A percentile compares a stretch with the other conserved stretches of the same genome.
Conservation (phyloP, 305 asterid genomes). For the Coffea humblotiana region DNA sequence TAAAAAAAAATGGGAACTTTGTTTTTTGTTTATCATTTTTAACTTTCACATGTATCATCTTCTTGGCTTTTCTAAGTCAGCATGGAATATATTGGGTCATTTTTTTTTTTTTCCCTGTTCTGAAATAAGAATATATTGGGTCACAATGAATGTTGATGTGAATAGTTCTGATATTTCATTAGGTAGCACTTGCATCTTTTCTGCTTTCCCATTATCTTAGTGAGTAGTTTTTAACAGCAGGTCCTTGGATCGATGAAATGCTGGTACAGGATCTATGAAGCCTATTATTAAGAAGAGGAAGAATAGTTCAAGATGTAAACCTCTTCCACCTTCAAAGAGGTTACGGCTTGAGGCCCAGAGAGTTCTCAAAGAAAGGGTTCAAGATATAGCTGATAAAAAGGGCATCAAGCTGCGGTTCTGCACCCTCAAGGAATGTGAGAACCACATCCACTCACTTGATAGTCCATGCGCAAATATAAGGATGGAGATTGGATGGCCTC, state of each 20-base stretch:
- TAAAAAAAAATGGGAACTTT: neutral
- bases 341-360: slow-evolving; percentile 95
- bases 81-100: neutral
- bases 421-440: slow-evolving; percentile 92
- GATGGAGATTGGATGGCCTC: slow-evolving; percentile 99
- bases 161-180: neutral
- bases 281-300: slow-evolving; percentile 61
- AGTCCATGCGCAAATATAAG: slow-evolving; percentile 81
- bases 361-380: slow-evolving; percentile 96
- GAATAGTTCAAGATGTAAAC: slow-evolving; percentile 63
- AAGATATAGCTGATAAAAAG: slow-evolving; percentile 94
- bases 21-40: neutral
- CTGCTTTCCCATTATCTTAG: slow-evolving; percentile 43
- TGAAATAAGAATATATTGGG: neutral
- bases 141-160: neutral
- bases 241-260: slow-evolving; percentile 81
- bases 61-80: neutral
- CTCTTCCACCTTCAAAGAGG: slow-evolving; percentile 98
- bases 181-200: neutral
- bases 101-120: too few relatives aligned
- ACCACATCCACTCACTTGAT: slow-evolving; percentile 76
- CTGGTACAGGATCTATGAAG: slow-evolving; percentile 94
- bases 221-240: slow-evolving; percentile 67
- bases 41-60: neutral
- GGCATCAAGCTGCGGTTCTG: slow-evolving; percentile 97